Percentiles rank a stretch among this genome's conserved stretches.
Evolutionary conservation across 805 yeast species (phyloP).

Genomic region (Priceomyces castillae): DNA sequence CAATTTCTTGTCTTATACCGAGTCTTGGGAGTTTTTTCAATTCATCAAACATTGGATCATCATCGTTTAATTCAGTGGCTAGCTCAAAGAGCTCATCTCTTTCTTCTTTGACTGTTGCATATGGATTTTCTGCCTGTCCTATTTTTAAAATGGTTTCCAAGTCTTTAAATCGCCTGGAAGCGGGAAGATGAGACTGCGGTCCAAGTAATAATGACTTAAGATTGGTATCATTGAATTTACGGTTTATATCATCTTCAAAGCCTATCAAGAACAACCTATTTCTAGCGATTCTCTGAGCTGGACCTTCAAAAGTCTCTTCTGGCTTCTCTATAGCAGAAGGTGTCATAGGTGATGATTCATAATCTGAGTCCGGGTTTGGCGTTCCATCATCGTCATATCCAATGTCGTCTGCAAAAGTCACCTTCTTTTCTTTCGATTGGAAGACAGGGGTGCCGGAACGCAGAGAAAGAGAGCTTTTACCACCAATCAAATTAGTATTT

Average conservation of each 20-base stretch:
- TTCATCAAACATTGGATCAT: conserved; percentile 39
- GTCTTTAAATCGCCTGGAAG: conserved; percentile 52
- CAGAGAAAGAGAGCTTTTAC: not conserved
- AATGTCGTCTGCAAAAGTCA: conserved; percentile 23
- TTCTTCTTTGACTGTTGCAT: conserved; percentile 31
- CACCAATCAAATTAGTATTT: not conserved
- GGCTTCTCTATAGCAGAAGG: conserved; percentile 9
- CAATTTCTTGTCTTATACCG: conserved; percentile 51
- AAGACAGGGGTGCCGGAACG: not conserved
- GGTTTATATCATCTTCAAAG: conserved; percentile 31
- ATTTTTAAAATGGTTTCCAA: conserved; percentile 50
- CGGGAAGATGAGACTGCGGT: conserved; percentile 49
- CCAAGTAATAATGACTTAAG: conserved; percentile 55
- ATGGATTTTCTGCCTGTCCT: conserved; percentile 37
- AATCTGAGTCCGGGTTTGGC: conserved; percentile 3
- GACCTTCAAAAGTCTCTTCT: conserved; percentile 56
- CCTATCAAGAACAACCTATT: conserved; percentile 55
- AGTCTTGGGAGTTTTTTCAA: conserved; percentile 55
- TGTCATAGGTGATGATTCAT: conserved; percentile 7
- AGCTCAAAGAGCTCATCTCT: conserved; percentile 34
- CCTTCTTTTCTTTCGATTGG: conserved; percentile 13
- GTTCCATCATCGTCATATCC: conserved; percentile 7
- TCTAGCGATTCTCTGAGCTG: conserved; percentile 57
- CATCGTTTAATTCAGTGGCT: conserved; percentile 33
- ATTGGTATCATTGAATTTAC: conserved; percentile 21